Evolutionary conservation across 2,329 filamentous ascomycete species (phyloP).

Genomic region (Ascochyta lentis): DNA sequence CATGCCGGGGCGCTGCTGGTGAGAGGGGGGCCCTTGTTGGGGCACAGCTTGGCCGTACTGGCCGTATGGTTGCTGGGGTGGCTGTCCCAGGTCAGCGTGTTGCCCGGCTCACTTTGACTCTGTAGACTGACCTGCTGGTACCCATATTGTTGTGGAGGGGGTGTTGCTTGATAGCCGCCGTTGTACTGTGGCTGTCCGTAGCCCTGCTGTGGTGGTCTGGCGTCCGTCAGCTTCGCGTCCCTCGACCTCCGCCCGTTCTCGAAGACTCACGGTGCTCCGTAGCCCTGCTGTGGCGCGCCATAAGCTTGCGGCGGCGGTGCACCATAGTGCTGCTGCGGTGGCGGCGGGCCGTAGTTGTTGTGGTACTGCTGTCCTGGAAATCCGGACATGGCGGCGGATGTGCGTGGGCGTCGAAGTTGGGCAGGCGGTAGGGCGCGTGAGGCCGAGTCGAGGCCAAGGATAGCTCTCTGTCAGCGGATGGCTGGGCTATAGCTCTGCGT

Average conservation of each 20-base stretch:
- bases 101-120: neutral
- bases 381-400: conserved; percentile 43
- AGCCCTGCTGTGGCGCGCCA: conserved; percentile 26
- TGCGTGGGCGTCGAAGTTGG: conserved; percentile 5
- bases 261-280: conserved; percentile 37
- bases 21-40: conserved; percentile 29
- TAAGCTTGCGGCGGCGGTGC: conserved; percentile 31
- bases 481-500: neutral
- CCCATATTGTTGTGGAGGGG: conserved; percentile 54
- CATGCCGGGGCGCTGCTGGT: conserved; percentile 52
- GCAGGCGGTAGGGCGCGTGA: conserved; percentile 5
- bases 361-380: conserved; percentile 53
- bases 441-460: conserved; percentile 2
- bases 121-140: conserved; percentile 49
- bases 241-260: neutral
- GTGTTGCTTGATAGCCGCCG: conserved; percentile 45
- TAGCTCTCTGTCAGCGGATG: conserved; percentile 7
- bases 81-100: conserved; percentile 36
- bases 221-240: conserved; percentile 21
- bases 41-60: conserved; percentile 33
- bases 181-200: conserved; percentile 52
- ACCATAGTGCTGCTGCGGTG: conserved; percentile 40
- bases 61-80: conserved; percentile 43
- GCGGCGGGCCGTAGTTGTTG: conserved; percentile 46
- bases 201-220: conserved; percentile 43